These are phyloP conservation scores for Leccinum solheimii DNA, from an alignment of 1,284 basidiomycete genomes.

Conservation along the genomic window DNA sequence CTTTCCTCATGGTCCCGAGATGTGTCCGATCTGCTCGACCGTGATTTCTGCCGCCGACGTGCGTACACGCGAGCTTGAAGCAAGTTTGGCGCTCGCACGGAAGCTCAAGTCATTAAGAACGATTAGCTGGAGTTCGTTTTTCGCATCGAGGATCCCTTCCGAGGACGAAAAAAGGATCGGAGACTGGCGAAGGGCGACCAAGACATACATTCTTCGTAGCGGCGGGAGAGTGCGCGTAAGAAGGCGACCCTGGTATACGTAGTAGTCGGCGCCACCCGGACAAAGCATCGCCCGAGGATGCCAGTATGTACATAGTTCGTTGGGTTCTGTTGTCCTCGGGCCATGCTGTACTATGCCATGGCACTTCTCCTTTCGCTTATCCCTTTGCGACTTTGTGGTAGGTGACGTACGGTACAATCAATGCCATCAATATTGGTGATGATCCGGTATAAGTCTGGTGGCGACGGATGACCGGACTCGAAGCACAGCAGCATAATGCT, in stretches of 20 bases:
- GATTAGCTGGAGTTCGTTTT: slow-evolving; percentile 58
- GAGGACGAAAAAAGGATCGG: slow-evolving; percentile 21
- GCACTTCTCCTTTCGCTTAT: not conserved
- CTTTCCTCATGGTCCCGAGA: slow-evolving; percentile 34
- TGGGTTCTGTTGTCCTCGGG: not conserved
- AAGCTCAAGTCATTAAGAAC: slow-evolving; percentile 44
- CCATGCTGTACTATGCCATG: not conserved
- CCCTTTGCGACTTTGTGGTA: slow-evolving; percentile 1
- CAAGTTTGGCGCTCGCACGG: slow-evolving; percentile 44
- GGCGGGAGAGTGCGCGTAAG: slow-evolving; percentile 43
- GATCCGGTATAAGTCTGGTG: not conserved
- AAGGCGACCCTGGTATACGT: slow-evolving; percentile 40
- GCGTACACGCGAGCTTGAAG: slow-evolving; percentile 45
- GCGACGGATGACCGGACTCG: not conserved
- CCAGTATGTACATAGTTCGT: not conserved
- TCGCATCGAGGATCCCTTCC: slow-evolving; percentile 27
- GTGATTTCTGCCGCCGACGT: slow-evolving; percentile 28
- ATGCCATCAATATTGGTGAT: not conserved
- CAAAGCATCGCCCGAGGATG: not conserved
- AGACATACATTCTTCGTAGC: slow-evolving; percentile 39
- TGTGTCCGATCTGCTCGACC: slow-evolving; percentile 32
- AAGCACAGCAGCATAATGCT: not conserved
- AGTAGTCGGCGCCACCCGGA: slow-evolving; percentile 7
- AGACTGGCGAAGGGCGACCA: slow-evolving; percentile 34
- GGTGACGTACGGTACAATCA: not conserved